A percentile compares a stretch with the other conserved stretches of the same genome.
Evolutionary conservation across 768 basidiomycete species (phyloP).

Genomic region (Pleurotus tuoliensis): DNA sequence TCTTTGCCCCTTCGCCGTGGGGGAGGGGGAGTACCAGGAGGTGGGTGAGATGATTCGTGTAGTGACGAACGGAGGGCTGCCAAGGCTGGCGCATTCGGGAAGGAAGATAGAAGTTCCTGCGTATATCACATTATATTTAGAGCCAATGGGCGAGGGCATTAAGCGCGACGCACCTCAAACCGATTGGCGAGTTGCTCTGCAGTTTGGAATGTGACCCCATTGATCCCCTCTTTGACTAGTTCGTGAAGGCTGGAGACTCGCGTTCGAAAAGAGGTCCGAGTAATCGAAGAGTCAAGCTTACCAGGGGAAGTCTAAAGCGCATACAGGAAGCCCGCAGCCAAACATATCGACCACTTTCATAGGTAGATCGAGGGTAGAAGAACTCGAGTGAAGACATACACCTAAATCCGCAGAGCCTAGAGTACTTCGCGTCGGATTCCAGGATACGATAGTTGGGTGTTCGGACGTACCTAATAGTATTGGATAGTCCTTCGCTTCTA

Average conservation of each 20-base stretch:
- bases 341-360: conserved; percentile 99
- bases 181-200: conserved; percentile 68
- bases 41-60: conserved; percentile 22
- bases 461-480: conserved; percentile 61
- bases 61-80: conserved; percentile 50
- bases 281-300: conserved; percentile 27
- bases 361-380: conserved; percentile 87
- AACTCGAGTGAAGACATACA: conserved; percentile 86
- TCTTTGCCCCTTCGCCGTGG: conserved; percentile 11
- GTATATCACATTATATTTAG: background rate
- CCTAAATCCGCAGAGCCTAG: conserved; percentile 90
- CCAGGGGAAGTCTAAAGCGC: conserved; percentile 86
- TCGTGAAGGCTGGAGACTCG: conserved; percentile 62
- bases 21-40: conserved; percentile 12
- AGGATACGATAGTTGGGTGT: background rate
- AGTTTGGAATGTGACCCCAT: conserved; percentile 76
- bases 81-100: conserved; percentile 55
- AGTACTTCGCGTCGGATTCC: background rate
- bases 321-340: conserved; percentile 91
- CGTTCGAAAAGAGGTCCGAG: conserved; percentile 1
- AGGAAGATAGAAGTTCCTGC: conserved; percentile 55
- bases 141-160: conserved; percentile 2
- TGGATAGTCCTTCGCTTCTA: conserved; percentile 90
- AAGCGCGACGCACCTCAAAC: conserved; percentile 49
- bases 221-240: conserved; percentile 79